Base-by-base conservation (phyloP, 495 filamentous ascomycete genomes). In the Talaromyces nanjingensis region DNA sequence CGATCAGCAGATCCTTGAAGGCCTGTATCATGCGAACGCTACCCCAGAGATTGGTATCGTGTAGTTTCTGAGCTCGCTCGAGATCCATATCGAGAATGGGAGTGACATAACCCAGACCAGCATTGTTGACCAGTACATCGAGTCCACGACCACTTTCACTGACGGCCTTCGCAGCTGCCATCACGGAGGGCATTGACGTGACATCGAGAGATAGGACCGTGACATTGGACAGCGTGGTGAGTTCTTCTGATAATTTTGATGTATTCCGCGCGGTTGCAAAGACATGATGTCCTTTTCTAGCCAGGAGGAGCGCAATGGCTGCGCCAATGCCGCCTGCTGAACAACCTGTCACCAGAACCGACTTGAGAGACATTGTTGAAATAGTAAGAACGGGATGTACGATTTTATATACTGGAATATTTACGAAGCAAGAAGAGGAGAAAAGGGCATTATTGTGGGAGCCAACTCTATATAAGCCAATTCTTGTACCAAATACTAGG, bases 271-370 rank as follows among this genome's bases (percentile, higher is more conserved):
- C 74, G 1, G 77, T 77, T 2, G 78, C 78, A 65, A 75, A 77
- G 62, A 83, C 77, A 61, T 74, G 72, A 61, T 71, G 71, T 31
- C 72, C 74, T 7, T 64, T 67, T 37, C 71, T 59, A 34, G 70
- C 68, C 66, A 81, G 72, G 20, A 66, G 64, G 25, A 65, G 27
- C 5, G 75, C 78, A 1, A 81, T 62, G 4, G 76, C 72, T 9
- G 75, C 62, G 24, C 80, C 79, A 27, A 79, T 72, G 37, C 77
- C 74, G 53, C 72, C 72, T 55, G 71, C 69, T 9, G 71, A 75
- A 64, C 76, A 79, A 65, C 77, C 79, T 6, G 79, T 81, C 47
- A 79, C 74, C 59, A 81, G 67, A 59, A 75, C 65, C 16, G 65
- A 65, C 55, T 65, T 60, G 24, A 59, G 56, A 11, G 56, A 12